Base-by-base conservation (phyloP, 805 yeast species). In the Pichia nanzhaoensis region DNA sequence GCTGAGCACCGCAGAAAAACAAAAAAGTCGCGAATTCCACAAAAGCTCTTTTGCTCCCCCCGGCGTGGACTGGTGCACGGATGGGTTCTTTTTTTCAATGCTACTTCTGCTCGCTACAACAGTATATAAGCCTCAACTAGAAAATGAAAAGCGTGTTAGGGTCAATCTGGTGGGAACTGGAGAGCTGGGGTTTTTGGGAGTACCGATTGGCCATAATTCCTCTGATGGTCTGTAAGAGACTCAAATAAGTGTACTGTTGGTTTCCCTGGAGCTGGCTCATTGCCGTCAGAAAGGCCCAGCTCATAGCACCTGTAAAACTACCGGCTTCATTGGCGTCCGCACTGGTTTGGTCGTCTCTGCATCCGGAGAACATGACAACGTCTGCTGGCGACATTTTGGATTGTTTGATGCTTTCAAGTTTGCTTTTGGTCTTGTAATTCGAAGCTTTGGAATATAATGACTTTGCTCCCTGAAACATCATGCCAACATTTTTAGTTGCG, bases 151-250 rank as follows among this genome's bases (percentile, higher is more conserved):
- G 58, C 49, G 66, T 49, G 52, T 69, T 71, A 47, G 70, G 67
- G 53, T 86, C 91, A 50, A 84, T 75, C n/a, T 90, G 91, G 63
- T 86, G 95, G 3, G 89, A 80, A 7, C 86, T 67, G 20, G 88
- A 78, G 46, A 87, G 66, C 65, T 87, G 96, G 2, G 95, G 95
- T 56, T 84, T 85, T 63, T 88, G 96, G 8, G 82, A 64, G 65
- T 84, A 87, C 59, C 80, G 82, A 0, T 73, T 73, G 18, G 68
- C 58, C 68, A 87, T 70, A 35, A 78, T 76, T 27, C 68, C 59
- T 58, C 96, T 73, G 76, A 84, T 79, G 51, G 79, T 77, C 61
- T 84, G 83, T 60, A 87, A 67, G 47, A 87, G 67, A 4, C 86
- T 71, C 45, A 85, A 56, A 57, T 82, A 87, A 18, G 82, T 71